Percentiles rank a stretch among this genome's conserved stretches.
These are phyloP conservation scores for Fimicolochytrium jonesii DNA, from an alignment of 192 early-diverging fungal genomes.

Conservation along the genomic window DNA sequence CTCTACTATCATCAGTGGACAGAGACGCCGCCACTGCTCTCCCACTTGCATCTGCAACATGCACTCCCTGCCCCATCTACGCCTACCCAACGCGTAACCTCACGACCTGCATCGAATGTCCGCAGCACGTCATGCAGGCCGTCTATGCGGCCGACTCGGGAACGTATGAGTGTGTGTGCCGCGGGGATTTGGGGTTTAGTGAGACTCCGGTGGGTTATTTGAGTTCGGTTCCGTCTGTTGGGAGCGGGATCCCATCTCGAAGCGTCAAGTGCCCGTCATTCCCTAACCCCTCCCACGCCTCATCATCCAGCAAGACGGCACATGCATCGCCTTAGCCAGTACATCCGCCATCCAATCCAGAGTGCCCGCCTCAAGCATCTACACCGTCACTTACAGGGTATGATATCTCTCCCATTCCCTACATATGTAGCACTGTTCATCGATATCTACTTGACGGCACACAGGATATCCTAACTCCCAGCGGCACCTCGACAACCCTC, in stretches of 20 bases:
- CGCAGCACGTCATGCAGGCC: conserved; percentile 34
- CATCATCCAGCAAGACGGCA: conserved; percentile 15
- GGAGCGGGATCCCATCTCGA: no score
- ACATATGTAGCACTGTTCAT: conserved; percentile 13
- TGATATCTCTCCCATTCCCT: not conserved
- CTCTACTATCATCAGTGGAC: conserved; percentile 20
- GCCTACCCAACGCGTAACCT: conserved; percentile 28
- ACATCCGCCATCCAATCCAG: not conserved
- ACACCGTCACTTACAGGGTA: not conserved
- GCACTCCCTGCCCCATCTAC: conserved; percentile 24
- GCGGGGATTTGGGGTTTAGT: conserved; percentile 24
- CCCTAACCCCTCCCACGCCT: no score
- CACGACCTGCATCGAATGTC: conserved; percentile 33
- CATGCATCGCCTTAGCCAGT: conserved; percentile 20
- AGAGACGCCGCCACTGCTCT: conserved; percentile 15
- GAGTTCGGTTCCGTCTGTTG: not conserved
- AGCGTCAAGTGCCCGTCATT: no score
- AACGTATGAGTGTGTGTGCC: conserved; percentile 38
- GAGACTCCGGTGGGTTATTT: conserved; percentile 13
- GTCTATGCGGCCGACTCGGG: not conserved
- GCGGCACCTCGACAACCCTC: conserved; percentile 10
- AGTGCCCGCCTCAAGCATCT: not conserved
- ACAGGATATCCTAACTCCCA: conserved; percentile 12
- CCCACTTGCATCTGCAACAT: conserved; percentile 17
- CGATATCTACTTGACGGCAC: not conserved